Conservation (phyloP, 78 protist species). For the Chrysochromulina parva region DNA sequence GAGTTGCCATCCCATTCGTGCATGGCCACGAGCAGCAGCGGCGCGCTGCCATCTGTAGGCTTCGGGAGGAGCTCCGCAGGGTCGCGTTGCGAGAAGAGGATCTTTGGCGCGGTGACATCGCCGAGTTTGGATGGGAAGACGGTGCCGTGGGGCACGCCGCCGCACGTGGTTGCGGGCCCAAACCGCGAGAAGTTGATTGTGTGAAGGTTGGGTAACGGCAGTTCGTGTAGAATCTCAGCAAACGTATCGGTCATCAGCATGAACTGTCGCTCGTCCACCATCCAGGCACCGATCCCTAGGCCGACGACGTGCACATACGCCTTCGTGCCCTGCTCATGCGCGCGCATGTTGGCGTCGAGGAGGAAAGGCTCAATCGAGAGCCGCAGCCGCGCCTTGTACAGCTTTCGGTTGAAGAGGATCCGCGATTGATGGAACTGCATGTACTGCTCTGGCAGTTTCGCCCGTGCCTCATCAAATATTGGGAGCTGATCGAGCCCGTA, state of each 20-base stretch:
- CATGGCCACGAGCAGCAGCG: background rate
- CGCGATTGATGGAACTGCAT: too few relatives aligned
- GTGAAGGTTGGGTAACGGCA: background rate
- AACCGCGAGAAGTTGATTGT: background rate
- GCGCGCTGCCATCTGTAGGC: too few relatives aligned
- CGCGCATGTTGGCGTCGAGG: background rate
- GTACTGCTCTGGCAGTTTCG: too few relatives aligned
- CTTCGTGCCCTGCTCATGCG: background rate
- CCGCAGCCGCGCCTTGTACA: background rate
- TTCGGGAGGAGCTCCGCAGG: background rate
- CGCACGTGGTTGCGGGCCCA: background rate
- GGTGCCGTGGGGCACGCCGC: background rate
- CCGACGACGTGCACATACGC: conserved; percentile 19
- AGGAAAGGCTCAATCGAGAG: background rate
- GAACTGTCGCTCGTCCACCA: background rate
- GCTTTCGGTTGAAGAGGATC: too few relatives aligned
- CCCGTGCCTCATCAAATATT: too few relatives aligned
- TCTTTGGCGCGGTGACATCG: background rate
- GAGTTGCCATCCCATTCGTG: conserved; percentile 12
- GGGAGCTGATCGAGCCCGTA: too few relatives aligned
- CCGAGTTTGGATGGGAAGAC: too few relatives aligned
- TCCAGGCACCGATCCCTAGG: background rate
- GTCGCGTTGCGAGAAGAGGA: conserved; percentile 4
- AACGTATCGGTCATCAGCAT: background rate
- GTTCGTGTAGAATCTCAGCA: background rate